These are phyloP conservation scores for Prototheca wickerhamii DNA, from an alignment of 163 green algal genomes.

Conservation along the genomic window DNA sequence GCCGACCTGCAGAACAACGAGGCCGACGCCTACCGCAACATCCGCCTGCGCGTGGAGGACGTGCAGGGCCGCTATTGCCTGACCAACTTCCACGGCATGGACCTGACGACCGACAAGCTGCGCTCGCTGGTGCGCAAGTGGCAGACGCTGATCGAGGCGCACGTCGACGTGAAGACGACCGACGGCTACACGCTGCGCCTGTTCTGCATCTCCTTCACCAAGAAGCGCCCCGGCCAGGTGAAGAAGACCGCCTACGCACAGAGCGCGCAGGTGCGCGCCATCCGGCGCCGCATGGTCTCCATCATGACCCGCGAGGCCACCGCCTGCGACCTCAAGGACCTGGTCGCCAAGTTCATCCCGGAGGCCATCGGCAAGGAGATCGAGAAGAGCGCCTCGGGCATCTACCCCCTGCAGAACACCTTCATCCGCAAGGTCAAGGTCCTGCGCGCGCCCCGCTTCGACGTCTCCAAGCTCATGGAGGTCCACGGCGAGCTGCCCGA, in stretches of 20 bases:
- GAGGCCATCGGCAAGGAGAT: slow-evolving; percentile 98
- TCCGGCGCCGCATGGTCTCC: slow-evolving; percentile 96
- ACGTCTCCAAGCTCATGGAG: slow-evolving; percentile 97
- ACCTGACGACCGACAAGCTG: slow-evolving; percentile 99
- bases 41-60: slow-evolving; percentile 90
- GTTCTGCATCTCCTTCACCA: slow-evolving; percentile 98
- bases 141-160: slow-evolving; percentile 95
- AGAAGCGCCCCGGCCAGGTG: slow-evolving; percentile 85
- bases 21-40: slow-evolving; percentile 94
- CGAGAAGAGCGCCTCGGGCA: slow-evolving; percentile 91
- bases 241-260: slow-evolving; percentile 75
- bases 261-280: slow-evolving; percentile 76
- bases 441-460: slow-evolving; percentile 95
- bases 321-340: slow-evolving; percentile 92
- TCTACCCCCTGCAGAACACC: slow-evolving; percentile 96
- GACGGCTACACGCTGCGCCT: slow-evolving; percentile 95
- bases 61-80: slow-evolving; percentile 96
- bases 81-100: slow-evolving; percentile 99
- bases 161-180: slow-evolving; percentile 97
- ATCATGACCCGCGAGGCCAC: slow-evolving; percentile 90
- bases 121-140: slow-evolving; percentile 96
- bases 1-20: slow-evolving; percentile 98
- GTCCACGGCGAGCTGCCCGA: slow-evolving; percentile 90
- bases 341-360: slow-evolving; percentile 97
- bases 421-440: slow-evolving; percentile 98